Base-by-base conservation (phyloP, 164 flowering plant genomes). In the Stephania yunnanensis region DNA sequence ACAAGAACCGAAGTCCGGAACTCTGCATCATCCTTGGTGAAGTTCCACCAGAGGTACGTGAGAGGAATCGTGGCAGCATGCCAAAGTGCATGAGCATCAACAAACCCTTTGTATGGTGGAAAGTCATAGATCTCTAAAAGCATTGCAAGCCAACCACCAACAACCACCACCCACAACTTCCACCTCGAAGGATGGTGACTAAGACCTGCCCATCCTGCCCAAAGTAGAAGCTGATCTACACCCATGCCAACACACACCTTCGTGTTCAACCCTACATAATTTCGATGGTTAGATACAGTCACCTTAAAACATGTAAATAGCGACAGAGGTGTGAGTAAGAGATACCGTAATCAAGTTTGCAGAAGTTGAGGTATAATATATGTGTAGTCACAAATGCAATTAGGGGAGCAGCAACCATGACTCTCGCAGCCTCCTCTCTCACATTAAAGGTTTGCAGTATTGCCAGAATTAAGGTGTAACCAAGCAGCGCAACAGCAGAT, bases 351-450 rank as follows among this genome's bases (percentile, higher is more conserved):
- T 95, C 95, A 71, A 92, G 85, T 58, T 86, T 68, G 73, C 83
- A 92, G 82, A 87, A 83, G 83, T 93, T 95, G 78, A 95, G 89
- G 77, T 91, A 95, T 81, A 93, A 73, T 72, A 95, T 90, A 73
- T 95, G 99, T 31, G 97, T 95, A 46, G 91, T 86, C 78, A 89
- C 85, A 76, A 95, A 90, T 15, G 96, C 97, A 55, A 89, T 69
- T 45, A 93, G 45, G n/a, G 98, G 99, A 71, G 99, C 97, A 73
- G 94, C 75, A 72, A 95, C 84, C 97, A 95, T 93, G 76, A 93
- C 94, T 77, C 92, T 88, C 53, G 88, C 78, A 77, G 98, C 97
- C 78, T 95, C 97, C 68, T 81, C 86, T 76, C 84, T 88, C 78
- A 94, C 86, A 72, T 78, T 85, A 74, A 94, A 91, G 75, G 84